Base-by-base conservation (phyloP, 192 early-diverging fungal species). In the Jimgerdemannia lactiflua region DNA sequence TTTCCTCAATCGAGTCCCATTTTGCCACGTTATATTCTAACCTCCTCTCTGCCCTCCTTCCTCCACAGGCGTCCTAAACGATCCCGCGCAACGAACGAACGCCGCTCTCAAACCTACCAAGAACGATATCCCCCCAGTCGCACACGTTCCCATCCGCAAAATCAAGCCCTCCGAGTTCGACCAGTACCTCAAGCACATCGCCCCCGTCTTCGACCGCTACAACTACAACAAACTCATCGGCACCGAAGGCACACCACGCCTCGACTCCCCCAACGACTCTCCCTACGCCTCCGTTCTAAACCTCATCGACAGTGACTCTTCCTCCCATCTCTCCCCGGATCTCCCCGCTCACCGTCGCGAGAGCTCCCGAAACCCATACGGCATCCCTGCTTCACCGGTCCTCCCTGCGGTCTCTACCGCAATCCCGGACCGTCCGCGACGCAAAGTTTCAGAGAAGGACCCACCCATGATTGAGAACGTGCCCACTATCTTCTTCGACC, bases 401-500 rank as follows among this genome's bases (percentile, higher is more conserved):
- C 80, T 4, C 69, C 83, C n/a, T 82, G 84, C 69, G 54, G 75
- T 17, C 70, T 82, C 14, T 80, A 85, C 1, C 78, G 29, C 29
- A 29, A 84, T 29, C 77, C 77, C n/a, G 64, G 74, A 42, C 20
- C 67, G 4, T 73, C 75, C 18, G 59, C 77, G 77, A 0, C 74
- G 78, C 3, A 72, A 68, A 67, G 74, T 80, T 9, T 80, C 82
- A 3, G 69, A 65, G 2, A 77, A 83, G 39, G 92, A 92, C 71
- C 77, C 91, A n/a, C 94, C 92, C 0, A 83, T 91, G 39, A 88
- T 98, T 4, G 91, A 92, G 67, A 91, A 91, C 8, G 92, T 99
- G 3, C 98, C 98, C 10, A 77, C 89, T 0, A 89, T 98, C 64
- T 99, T 96, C 80, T 95, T 97, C 63, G 87, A 95, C 20, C 85